Conservation (phyloP, 2,329 filamentous ascomycete species). For the Penicillium occitanis region DNA sequence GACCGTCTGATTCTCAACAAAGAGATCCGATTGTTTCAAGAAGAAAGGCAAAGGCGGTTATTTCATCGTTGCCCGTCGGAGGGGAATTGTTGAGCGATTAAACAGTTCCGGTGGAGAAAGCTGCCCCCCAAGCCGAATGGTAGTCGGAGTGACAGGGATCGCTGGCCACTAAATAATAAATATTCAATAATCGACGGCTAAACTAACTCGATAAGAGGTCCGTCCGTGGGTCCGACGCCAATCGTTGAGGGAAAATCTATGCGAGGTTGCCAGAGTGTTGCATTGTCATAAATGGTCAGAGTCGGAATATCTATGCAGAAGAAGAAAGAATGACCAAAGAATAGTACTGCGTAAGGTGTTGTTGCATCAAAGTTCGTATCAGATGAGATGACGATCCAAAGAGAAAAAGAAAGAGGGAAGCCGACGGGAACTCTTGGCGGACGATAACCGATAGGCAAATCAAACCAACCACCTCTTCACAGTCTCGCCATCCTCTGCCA, state of each 20-base stretch:
- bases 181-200: constrained; percentile 6
- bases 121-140: not conserved
- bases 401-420: not conserved
- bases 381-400: not conserved
- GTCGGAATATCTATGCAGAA: too few species aligned
- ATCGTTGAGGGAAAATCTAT: not conserved
- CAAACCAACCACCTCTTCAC: constrained; percentile 6
- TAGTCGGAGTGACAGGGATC: constrained; percentile 10
- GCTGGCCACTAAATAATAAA: not conserved
- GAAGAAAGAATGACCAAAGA: not conserved
- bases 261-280: not conserved
- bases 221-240: not conserved
- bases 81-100: constrained; percentile 11
- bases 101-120: constrained; percentile 2
- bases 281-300: not conserved
- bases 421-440: not conserved
- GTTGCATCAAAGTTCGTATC: not conserved
- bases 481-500: constrained; percentile 1
- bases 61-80: constrained; percentile 6
- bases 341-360: not conserved
- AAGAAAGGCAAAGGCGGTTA: not conserved
- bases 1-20: not conserved
- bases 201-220: constrained; percentile 5
- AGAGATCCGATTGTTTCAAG: not conserved
- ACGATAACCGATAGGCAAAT: constrained; percentile 2